A percentile compares a stretch with the other conserved stretches of the same genome.
Evolutionary conservation across 2,329 filamentous ascomycete genomes (phyloP).

Genomic region (Pyrenophora teres): DNA sequence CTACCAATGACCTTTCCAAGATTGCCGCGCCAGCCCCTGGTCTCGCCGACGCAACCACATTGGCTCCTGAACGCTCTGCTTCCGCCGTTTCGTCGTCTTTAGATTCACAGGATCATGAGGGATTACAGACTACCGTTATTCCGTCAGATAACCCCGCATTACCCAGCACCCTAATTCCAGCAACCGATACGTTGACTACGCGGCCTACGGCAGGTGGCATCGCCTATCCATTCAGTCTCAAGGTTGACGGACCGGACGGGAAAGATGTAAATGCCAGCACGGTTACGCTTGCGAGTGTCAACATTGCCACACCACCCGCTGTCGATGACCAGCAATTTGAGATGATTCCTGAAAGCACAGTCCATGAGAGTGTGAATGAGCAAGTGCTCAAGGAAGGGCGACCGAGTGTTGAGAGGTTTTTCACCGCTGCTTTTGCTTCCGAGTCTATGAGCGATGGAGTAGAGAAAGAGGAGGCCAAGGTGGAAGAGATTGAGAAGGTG

Average conservation of each 20-base stretch:
- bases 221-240: slow-evolving; percentile 73
- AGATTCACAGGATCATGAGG: not conserved
- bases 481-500: not conserved
- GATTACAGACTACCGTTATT: slow-evolving; percentile 21
- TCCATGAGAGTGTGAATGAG: slow-evolving; percentile 5
- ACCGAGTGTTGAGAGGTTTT: slow-evolving; percentile 57
- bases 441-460: slow-evolving; percentile 25
- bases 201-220: slow-evolving; percentile 70
- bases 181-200: slow-evolving; percentile 60
- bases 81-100: slow-evolving; percentile 28
- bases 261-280: slow-evolving; percentile 69
- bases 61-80: slow-evolving; percentile 35
- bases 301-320: slow-evolving; percentile 27
- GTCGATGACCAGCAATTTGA: slow-evolving; percentile 22
- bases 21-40: slow-evolving; percentile 28
- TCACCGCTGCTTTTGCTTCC: slow-evolving; percentile 53
- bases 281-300: slow-evolving; percentile 61
- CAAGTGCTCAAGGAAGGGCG: slow-evolving; percentile 16
- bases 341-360: slow-evolving; percentile 14
- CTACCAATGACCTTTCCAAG: slow-evolving; percentile 26
- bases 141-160: slow-evolving; percentile 31
- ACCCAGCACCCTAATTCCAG: slow-evolving; percentile 49
- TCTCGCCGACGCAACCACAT: slow-evolving; percentile 34
- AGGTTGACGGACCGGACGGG: slow-evolving; percentile 49
- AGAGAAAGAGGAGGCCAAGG: not conserved